Conservation (phyloP, 2,329 filamentous ascomycete genomes). For the Gyromitra esculenta region DNA sequence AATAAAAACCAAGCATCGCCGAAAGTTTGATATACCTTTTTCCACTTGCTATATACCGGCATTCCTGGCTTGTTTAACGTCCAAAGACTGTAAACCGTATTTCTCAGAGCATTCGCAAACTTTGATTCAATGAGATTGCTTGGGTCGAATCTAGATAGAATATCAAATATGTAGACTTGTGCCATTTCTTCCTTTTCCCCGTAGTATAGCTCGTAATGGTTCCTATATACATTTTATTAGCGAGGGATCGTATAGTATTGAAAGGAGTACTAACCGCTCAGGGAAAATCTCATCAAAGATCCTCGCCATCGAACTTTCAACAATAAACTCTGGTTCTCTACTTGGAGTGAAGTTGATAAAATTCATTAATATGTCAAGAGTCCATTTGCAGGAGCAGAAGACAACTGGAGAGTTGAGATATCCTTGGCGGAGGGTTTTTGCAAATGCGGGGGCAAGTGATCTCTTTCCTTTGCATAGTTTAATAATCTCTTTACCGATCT, state of each 20-base stretch:
- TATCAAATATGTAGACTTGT: slow-evolving; percentile 57
- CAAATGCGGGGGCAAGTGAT: slow-evolving; percentile 55
- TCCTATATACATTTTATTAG: slow-evolving; percentile 16
- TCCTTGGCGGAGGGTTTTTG: slow-evolving; percentile 53
- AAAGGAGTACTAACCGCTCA: slow-evolving; percentile 22
- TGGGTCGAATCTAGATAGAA: slow-evolving; percentile 55
- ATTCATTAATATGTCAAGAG: slow-evolving; percentile 53
- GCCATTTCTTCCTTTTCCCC: slow-evolving; percentile 56
- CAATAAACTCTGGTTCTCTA: slow-evolving; percentile 56
- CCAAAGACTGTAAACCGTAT: slow-evolving; percentile 56
- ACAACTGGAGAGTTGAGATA: slow-evolving; percentile 52
- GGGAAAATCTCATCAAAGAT: slow-evolving; percentile 55
- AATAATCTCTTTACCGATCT: slow-evolving; percentile 55
- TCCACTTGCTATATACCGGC: slow-evolving; percentile 57
- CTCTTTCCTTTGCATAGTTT: slow-evolving; percentile 54
- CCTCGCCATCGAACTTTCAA: slow-evolving; percentile 53
- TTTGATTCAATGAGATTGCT: slow-evolving; percentile 50
- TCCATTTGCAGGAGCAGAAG: slow-evolving; percentile 55
- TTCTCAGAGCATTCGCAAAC: slow-evolving; percentile 52
- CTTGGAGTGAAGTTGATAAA: slow-evolving; percentile 53
- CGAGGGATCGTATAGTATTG: not conserved
- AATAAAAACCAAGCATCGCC: not conserved
- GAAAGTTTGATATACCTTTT: slow-evolving; percentile 52
- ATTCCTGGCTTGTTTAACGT: slow-evolving; percentile 54
- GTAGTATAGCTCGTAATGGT: slow-evolving; percentile 56